Base-by-base conservation (phyloP, 352 stramenopile genomes). In the Pythium volutum region DNA sequence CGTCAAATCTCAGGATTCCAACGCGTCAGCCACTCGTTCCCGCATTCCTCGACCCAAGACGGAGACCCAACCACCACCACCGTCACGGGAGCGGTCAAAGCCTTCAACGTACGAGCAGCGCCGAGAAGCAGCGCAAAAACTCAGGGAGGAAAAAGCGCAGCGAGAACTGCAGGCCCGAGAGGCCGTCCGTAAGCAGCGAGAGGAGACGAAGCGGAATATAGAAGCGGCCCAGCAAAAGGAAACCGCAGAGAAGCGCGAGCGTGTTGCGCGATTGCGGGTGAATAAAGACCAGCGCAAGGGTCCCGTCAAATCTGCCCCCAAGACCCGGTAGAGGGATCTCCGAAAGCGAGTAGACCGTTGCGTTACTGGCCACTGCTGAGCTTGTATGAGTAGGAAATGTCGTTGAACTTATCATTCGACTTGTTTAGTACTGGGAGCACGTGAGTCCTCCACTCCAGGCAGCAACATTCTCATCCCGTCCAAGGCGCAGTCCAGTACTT, bases 141-240 rank as follows among this genome's bases (percentile, higher is more conserved):
- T 87, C 15, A 84, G 81, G 52, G 77, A 89, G 34, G 79, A 90
- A n/a, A 89, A 86, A 52, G 84, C 73, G 25, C 71, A 75, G 43
- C 77, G 83, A 18, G 80, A 89, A 38, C 61, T 88, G 29, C 77
- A 76, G 12, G 79, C 73, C 3, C 83, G 80, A 2, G 80, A 90
- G 34, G 64, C 76, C 26, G 83, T 77, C 2, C 75, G 79, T 33
- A 89, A 90, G 46, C 74, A 88, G 54, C 79, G 81, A 18, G 81
- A 92, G 45, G 73, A 88, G 22, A 68, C 79, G 1, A 74, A 77
- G 26, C 77, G 79, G 43, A 71, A 90, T 58, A 67, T 90, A 8
- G 81, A 90, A 50, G 74, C 86, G 49, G 73, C 65, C 3, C 80
- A 92, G 23, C 75, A 89, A 16, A 73, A 78, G 60, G 77, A 92